Conservation (phyloP, 2,329 filamentous ascomycete genomes). For the Fusarium euwallaceae region DNA sequence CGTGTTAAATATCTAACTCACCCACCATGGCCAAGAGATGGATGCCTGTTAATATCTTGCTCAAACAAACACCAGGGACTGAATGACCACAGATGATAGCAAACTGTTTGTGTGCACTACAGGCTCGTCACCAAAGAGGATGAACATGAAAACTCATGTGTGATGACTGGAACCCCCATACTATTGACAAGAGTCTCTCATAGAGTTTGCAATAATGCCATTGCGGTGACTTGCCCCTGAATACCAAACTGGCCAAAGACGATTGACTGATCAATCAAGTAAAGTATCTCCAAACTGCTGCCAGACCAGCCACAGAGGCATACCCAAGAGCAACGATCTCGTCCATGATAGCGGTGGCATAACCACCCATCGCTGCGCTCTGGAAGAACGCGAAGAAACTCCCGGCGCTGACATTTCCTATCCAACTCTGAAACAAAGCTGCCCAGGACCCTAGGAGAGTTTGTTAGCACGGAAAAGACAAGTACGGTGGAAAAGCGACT, state of each 20-base stretch:
- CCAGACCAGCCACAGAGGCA: neutral
- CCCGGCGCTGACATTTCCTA: neutral
- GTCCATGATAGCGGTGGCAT: neutral
- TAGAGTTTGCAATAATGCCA: neutral
- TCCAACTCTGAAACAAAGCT: neutral
- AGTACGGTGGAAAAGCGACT: accelerated
- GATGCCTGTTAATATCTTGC: neutral
- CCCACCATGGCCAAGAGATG: neutral
- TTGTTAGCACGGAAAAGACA: neutral
- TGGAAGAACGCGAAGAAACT: neutral
- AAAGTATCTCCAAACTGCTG: neutral
- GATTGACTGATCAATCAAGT: neutral
- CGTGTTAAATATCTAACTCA: neutral
- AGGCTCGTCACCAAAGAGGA: neutral
- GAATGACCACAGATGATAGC: neutral
- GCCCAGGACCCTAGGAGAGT: neutral
- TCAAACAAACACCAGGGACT: neutral
- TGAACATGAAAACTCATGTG: no score
- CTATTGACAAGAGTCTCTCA: neutral
- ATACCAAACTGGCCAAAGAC: neutral
- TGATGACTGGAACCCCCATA: neutral
- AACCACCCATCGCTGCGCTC: neutral
- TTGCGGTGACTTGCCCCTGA: neutral
- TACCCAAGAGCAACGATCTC: neutral
- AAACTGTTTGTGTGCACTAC: neutral